Evolutionary conservation across 805 yeast genomes (phyloP).

Genomic region (Lachancea kluyveri): DNA sequence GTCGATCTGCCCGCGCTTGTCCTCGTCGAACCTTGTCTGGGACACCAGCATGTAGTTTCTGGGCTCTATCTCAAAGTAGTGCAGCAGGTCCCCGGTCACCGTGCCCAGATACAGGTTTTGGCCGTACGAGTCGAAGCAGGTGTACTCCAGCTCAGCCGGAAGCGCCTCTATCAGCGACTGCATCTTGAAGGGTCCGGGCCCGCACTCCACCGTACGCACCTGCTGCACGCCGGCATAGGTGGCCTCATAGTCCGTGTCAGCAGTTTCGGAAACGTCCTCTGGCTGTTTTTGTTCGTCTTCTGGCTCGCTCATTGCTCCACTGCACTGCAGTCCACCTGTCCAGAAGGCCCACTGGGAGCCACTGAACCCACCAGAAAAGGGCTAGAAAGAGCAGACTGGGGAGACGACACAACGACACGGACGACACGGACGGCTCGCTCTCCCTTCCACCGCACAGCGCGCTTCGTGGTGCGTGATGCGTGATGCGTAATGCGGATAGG

Average conservation of each 20-base stretch:
- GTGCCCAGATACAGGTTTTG: slow-evolving; percentile 30
- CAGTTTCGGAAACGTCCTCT: too few species aligned
- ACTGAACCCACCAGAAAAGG: too few species aligned
- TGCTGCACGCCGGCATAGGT: not conserved
- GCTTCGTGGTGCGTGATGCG: too few species aligned
- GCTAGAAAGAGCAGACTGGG: too few species aligned
- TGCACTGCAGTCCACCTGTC: too few species aligned
- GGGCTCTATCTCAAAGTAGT: slow-evolving; percentile 29
- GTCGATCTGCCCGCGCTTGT: slow-evolving; percentile 14
- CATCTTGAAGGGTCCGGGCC: slow-evolving; percentile 21
- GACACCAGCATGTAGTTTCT: slow-evolving; percentile 28
- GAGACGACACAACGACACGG: too few species aligned
- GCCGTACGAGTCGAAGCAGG: slow-evolving; percentile 24
- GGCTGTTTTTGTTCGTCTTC: too few species aligned
- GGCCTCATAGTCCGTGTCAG: not conserved
- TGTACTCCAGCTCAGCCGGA: slow-evolving; percentile 20
- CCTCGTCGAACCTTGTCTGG: slow-evolving; percentile 21
- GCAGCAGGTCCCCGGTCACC: slow-evolving; percentile 26
- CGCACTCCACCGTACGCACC: slow-evolving; percentile 5
- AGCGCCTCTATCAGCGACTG: slow-evolving; percentile 21
- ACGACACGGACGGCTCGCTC: too few species aligned
- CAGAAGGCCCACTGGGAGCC: too few species aligned
- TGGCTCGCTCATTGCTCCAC: too few species aligned
- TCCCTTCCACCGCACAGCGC: too few species aligned
- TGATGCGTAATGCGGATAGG: too few species aligned